Evolutionary conservation across 352 stramenopile species (phyloP).

Genomic region (Globisporangium orthogonon): DNA sequence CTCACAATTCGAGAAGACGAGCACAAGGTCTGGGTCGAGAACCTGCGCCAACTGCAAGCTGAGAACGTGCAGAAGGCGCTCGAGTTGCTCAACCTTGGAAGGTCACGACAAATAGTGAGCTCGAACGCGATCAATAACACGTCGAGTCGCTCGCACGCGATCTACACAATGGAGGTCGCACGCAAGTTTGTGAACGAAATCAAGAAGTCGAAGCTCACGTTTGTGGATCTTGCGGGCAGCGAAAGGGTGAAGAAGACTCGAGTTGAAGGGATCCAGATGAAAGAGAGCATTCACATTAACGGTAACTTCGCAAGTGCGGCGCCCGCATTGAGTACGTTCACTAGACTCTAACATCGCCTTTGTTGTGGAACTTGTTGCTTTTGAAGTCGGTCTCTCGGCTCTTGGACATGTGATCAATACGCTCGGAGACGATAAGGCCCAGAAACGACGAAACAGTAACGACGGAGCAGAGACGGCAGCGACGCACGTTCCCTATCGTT

Average conservation of each 20-base stretch:
- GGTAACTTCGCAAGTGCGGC: conserved; percentile 5
- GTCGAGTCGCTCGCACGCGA: conserved; percentile 55
- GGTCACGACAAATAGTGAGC: conserved; percentile 30
- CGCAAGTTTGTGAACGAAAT: conserved; percentile 33
- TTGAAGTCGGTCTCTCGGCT: conserved; percentile 32
- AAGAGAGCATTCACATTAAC: conserved; percentile 65
- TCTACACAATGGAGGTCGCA: conserved; percentile 49
- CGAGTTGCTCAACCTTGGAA: conserved; percentile 35
- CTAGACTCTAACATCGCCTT: too few species aligned
- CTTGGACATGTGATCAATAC: conserved; percentile 56
- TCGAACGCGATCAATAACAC: conserved; percentile 50
- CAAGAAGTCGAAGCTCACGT: conserved; percentile 52
- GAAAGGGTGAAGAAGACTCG: conserved; percentile 49
- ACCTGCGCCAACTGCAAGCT: conserved; percentile 31
- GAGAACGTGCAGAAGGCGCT: conserved; percentile 31
- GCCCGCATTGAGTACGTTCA: neutral
- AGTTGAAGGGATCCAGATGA: conserved; percentile 38
- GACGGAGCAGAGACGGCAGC: conserved; percentile 4
- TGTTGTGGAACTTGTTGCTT: neutral
- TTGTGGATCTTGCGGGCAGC: conserved; percentile 54
- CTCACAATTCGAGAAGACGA: conserved; percentile 31
- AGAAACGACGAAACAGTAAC: conserved; percentile 17
- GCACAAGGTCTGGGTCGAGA: conserved; percentile 36
- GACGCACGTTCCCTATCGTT: conserved; percentile 35
- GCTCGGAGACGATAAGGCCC: conserved; percentile 29